Evolutionary conservation across 352 stramenopile genomes (phyloP).

Genomic region (Globisporangium nagaii): DNA sequence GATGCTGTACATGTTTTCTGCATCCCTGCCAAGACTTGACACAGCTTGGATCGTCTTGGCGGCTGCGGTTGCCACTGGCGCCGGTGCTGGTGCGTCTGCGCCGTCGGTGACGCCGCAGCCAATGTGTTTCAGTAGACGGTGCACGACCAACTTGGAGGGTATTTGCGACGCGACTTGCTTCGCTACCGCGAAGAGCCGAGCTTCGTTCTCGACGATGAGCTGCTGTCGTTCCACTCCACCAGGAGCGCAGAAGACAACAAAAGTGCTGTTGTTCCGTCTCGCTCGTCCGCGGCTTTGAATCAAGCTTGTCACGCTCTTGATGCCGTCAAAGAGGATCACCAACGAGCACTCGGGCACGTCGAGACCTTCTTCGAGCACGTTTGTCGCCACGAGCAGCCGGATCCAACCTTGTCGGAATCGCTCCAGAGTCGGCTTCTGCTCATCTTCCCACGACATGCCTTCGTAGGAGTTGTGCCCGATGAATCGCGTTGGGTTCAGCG

Average conservation of each 20-base stretch:
- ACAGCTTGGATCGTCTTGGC: not conserved
- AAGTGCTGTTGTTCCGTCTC: constrained; percentile 46
- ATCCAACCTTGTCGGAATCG: constrained; percentile 63
- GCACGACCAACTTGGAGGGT: constrained; percentile 36
- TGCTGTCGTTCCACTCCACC: constrained; percentile 34
- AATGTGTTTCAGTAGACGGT: constrained; percentile 24
- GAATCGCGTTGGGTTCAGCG: constrained; percentile 69
- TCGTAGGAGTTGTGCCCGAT: constrained; percentile 79
- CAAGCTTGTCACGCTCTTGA: constrained; percentile 62
- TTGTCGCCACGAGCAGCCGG: constrained; percentile 68
- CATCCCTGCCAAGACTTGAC: not conserved
- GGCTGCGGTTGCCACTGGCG: too few species aligned
- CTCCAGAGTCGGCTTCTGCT: constrained; percentile 68
- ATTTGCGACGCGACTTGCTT: constrained; percentile 30
- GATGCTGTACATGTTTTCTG: constrained; percentile 40
- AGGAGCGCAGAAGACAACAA: constrained; percentile 62
- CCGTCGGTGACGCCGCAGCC: constrained; percentile 3
- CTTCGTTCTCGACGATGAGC: constrained; percentile 51
- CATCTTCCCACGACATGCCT: constrained; percentile 76
- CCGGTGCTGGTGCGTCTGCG: not conserved
- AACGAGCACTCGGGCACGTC: constrained; percentile 76
- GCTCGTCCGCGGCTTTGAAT: constrained; percentile 74
- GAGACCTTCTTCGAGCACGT: constrained; percentile 74
- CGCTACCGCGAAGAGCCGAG: constrained; percentile 32
- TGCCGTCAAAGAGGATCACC: constrained; percentile 73